Conservation (phyloP, 768 basidiomycete genomes). For the Lentinula boryana region DNA sequence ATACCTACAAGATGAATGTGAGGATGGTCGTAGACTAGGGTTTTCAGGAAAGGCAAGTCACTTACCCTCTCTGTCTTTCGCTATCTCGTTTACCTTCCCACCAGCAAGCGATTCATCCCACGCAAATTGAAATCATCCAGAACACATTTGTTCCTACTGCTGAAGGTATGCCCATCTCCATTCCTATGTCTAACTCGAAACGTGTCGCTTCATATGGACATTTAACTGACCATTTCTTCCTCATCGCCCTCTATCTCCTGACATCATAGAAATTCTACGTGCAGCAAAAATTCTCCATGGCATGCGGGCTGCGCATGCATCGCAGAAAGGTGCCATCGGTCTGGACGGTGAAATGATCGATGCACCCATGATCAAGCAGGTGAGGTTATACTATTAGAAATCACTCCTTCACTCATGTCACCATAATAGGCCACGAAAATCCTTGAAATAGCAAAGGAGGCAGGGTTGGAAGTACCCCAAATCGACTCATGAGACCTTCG, state of each 20-base stretch:
- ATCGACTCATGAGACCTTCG: conserved; percentile 15
- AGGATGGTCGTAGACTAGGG: conserved; percentile 75
- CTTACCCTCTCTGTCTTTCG: background rate
- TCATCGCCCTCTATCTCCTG: background rate
- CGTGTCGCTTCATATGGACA: background rate
- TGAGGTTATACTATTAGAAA: conserved; percentile 14
- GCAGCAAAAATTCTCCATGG: conserved; percentile 66
- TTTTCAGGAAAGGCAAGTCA: conserved; percentile 80
- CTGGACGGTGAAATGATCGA: conserved; percentile 86
- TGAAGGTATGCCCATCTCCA: conserved; percentile 40
- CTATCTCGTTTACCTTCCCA: background rate
- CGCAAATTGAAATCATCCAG: conserved; percentile 75
- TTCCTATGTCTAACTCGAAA: background rate
- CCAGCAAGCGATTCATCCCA: conserved; percentile 94
- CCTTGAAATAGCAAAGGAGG: conserved; percentile 46
- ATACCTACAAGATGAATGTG: conserved; percentile 65
- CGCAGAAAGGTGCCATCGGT: conserved; percentile 64
- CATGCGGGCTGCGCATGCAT: conserved; percentile 54
- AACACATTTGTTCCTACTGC: conserved; percentile 70
- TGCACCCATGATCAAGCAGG: conserved; percentile 86
- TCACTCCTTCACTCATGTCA: background rate
- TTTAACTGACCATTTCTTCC: background rate
- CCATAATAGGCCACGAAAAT: conserved; percentile 39
- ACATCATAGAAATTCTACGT: conserved; percentile 58
- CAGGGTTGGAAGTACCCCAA: conserved; percentile 47